phyloP scores from a whole-genome alignment of 805 yeast genomes.

The Metschnikowia noctiluminum region DNA sequence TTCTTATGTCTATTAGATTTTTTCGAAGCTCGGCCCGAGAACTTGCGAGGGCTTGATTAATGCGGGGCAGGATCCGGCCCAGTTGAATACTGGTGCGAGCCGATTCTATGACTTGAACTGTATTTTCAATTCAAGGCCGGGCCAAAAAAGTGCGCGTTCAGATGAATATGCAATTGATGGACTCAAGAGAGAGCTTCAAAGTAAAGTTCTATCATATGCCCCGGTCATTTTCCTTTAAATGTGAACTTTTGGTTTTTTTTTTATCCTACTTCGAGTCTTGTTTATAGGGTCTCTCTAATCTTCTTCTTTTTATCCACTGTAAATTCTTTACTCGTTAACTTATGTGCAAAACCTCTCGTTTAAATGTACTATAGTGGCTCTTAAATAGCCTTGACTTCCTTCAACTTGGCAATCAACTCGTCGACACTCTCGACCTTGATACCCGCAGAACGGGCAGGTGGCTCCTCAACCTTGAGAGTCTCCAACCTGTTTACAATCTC shows the following conservation, averaged over 20 bases:
- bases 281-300: not conserved
- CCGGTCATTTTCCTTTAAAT: too few species aligned
- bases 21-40: not conserved
- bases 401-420: constrained; percentile 74
- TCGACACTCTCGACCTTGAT: constrained; percentile 76
- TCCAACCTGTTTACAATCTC: constrained; percentile 63
- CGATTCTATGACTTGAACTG: not conserved
- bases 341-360: not conserved
- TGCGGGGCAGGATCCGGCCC: not conserved
- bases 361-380: constrained; percentile 2
- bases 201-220: too few species aligned
- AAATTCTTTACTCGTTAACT: not conserved
- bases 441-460: constrained; percentile 80
- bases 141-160: too few species aligned
- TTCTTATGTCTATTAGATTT: too few species aligned
- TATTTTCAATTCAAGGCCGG: too few species aligned
- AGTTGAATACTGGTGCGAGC: not conserved
- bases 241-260: too few species aligned
- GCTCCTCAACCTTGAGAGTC: constrained; percentile 75
- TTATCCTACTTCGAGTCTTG: too few species aligned
- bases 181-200: too few species aligned
- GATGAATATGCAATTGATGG: too few species aligned
- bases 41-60: not conserved
- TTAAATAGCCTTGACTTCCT: constrained; percentile 69
- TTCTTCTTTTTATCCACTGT: not conserved